Evolutionary conservation across 2,329 filamentous ascomycete species (phyloP).

Genomic region (Scytalidium sp.): DNA sequence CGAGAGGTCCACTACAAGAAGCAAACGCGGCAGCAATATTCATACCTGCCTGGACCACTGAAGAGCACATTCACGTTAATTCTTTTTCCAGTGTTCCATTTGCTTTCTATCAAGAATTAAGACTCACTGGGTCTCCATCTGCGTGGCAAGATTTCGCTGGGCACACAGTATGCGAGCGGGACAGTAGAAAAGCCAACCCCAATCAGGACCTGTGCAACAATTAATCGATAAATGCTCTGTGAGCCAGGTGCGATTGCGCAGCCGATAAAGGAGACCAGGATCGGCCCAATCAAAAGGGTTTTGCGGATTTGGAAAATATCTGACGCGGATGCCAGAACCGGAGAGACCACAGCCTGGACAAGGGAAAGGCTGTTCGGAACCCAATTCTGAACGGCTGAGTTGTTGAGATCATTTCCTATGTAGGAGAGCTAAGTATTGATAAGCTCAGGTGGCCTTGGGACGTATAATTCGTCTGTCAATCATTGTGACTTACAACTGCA

Average conservation of each 20-base stretch:
- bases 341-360: slow-evolving; percentile 3
- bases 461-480: neutral
- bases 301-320: slow-evolving; percentile 8
- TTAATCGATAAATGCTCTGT: slow-evolving; percentile 6
- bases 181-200: slow-evolving; percentile 9
- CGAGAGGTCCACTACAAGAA: slow-evolving; percentile 4
- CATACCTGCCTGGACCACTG: slow-evolving; percentile 4
- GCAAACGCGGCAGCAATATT: slow-evolving; percentile 6
- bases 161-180: slow-evolving; percentile 8
- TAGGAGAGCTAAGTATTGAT: slow-evolving; percentile 2
- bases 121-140: slow-evolving; percentile 9
- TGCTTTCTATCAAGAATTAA: neutral
- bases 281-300: slow-evolving; percentile 2
- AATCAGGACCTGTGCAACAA: slow-evolving; percentile 9
- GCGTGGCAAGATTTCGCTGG: slow-evolving; percentile 7
- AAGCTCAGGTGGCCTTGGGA: neutral
- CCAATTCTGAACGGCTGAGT: neutral
- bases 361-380: slow-evolving; percentile 3
- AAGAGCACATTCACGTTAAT: neutral
- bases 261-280: slow-evolving; percentile 7
- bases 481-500: slow-evolving; percentile 5
- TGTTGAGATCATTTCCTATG: slow-evolving; percentile 1
- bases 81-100: no score
- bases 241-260: slow-evolving; percentile 7
- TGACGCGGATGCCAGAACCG: slow-evolving; percentile 6